Evolutionary conservation across 768 basidiomycete genomes (phyloP).

Genomic region (Tricholomella constricta): DNA sequence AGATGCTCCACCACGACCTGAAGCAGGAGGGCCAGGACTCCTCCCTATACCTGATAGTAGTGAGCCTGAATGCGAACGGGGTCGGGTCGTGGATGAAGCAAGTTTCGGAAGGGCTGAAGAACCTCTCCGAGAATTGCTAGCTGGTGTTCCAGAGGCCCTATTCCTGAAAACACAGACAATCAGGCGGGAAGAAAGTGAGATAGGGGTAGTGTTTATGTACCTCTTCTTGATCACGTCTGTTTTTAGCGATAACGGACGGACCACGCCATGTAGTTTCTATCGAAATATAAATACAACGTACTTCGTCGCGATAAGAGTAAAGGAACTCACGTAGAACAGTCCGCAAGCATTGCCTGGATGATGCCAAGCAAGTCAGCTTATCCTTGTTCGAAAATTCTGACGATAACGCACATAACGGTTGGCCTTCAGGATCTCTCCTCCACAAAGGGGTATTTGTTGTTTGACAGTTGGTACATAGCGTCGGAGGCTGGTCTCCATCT

Average conservation of each 20-base stretch:
- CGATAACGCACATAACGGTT: slow-evolving; percentile 74
- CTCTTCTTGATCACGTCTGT: slow-evolving; percentile 98
- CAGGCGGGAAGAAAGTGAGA: slow-evolving; percentile 8
- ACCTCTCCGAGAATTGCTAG: slow-evolving; percentile 65
- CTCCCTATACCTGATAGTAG: slow-evolving; percentile 46
- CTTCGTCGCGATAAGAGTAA: background rate
- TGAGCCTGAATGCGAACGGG: slow-evolving; percentile 70
- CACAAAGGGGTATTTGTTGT: slow-evolving; percentile 95
- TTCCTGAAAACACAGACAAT: slow-evolving; percentile 48
- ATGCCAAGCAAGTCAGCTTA: slow-evolving; percentile 17
- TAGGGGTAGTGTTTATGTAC: slow-evolving; percentile 37
- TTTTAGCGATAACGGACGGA: slow-evolving; percentile 91
- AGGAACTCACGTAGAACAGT: slow-evolving; percentile 78
- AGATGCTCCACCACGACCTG: slow-evolving; percentile 24
- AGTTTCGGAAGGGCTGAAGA: slow-evolving; percentile 68
- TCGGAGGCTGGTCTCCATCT: slow-evolving; percentile 72
- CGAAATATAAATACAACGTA: slow-evolving; percentile 12
- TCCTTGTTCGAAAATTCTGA: background rate
- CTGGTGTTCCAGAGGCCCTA: slow-evolving; percentile 76
- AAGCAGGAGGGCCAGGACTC: slow-evolving; percentile 21
- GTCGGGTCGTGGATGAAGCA: slow-evolving; percentile 71
- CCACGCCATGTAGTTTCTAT: slow-evolving; percentile 95
- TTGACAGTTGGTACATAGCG: slow-evolving; percentile 91
- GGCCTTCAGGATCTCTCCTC: slow-evolving; percentile 91
- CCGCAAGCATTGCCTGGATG: slow-evolving; percentile 84